phyloP scores from a whole-genome alignment of 108 stramenopile species.

The Stephanodiscus minutulus region DNA sequence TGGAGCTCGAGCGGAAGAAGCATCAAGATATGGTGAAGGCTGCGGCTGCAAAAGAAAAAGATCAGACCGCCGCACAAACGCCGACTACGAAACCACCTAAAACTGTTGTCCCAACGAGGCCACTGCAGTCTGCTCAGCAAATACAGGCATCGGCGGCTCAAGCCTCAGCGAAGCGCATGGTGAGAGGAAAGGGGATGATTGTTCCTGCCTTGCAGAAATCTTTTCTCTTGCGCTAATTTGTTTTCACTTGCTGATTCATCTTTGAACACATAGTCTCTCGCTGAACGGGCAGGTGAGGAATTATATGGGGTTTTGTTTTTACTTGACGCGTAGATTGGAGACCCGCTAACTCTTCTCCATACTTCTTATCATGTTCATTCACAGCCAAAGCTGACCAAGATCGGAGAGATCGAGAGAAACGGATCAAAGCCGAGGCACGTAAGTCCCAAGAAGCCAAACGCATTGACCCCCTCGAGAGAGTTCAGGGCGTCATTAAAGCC shows the following conservation, averaged over 20 bases:
- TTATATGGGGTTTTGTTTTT: background rate
- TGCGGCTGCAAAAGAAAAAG: background rate
- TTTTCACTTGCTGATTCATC: background rate
- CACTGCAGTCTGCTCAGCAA: conserved; percentile 7
- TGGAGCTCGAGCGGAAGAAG: conserved; percentile 38
- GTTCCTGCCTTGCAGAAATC: background rate
- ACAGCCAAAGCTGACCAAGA: conserved; percentile 20
- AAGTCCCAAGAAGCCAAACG: conserved; percentile 7
- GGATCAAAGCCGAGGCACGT: conserved; percentile 11
- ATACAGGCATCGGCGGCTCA: conserved; percentile 8
- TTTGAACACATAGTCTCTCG: conserved; percentile 3
- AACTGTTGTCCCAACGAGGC: background rate
- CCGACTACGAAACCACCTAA: background rate
- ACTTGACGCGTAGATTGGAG: background rate
- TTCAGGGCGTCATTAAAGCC: background rate
- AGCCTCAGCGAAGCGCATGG: conserved; percentile 13
- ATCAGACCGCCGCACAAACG: background rate
- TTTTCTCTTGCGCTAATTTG: background rate
- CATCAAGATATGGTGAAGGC: conserved; percentile 37
- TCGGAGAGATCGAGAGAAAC: conserved; percentile 4
- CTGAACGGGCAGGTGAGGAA: conserved; percentile 11
- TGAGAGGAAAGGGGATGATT: background rate
- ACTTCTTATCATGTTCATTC: background rate
- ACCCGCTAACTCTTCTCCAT: background rate
- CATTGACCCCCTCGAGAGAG: background rate